Conservation (phyloP, 208 protist genomes). For the Porcisia hertigi region DNA sequence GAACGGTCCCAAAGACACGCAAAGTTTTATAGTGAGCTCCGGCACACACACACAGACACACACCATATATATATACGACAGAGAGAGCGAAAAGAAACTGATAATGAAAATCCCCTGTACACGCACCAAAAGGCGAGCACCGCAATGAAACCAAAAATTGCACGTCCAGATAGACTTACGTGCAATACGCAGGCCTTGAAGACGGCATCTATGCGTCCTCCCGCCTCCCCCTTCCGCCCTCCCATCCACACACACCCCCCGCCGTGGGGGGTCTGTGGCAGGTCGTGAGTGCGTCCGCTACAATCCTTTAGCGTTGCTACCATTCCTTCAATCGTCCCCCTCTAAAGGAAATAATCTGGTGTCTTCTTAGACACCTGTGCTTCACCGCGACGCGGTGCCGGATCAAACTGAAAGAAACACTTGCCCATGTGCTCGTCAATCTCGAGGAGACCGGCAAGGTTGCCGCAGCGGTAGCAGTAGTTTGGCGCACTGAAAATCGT, state of each 20-base stretch:
- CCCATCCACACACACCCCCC: neutral
- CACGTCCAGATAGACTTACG: neutral
- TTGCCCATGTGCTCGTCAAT: constrained; percentile 99
- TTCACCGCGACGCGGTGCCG: constrained; percentile 97
- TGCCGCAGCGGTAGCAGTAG: constrained; percentile 99
- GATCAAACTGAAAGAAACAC: constrained; percentile 99
- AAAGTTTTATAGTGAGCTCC: too few species aligned
- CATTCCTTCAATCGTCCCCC: neutral
- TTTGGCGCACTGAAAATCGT: constrained; percentile 99
- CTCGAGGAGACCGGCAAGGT: constrained; percentile 97
- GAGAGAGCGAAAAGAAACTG: too few species aligned
- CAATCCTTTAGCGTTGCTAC: too few species aligned
- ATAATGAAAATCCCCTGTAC: too few species aligned
- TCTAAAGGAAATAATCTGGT: constrained; percentile 98
- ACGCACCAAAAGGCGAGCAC: neutral
- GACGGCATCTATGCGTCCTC: neutral
- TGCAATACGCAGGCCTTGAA: neutral
- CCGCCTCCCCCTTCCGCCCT: neutral
- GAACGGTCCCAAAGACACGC: too few species aligned
- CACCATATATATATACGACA: neutral
- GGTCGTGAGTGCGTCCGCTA: neutral
- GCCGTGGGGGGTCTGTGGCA: neutral
- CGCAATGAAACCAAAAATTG: neutral
- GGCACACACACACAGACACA: constrained; percentile 19
- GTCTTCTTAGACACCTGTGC: constrained; percentile 97